These are phyloP conservation scores for Bretschneidera sinensis DNA, from an alignment of 345 rosid genomes.

Conservation along the genomic window DNA sequence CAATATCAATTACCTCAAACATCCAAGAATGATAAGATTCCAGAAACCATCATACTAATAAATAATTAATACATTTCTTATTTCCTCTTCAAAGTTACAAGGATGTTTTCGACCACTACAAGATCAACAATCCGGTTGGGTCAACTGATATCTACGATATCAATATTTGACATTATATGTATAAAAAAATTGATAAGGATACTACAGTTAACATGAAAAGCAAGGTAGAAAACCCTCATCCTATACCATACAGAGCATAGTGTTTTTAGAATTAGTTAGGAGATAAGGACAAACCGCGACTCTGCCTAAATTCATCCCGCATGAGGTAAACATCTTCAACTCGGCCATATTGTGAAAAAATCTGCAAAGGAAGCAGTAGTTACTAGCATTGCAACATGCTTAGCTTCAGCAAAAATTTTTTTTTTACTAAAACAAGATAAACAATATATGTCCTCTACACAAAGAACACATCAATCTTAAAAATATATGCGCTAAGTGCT, in stretches of 20 bases:
- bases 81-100: neutral
- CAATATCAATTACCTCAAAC: constrained; percentile 13
- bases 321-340: constrained; percentile 99
- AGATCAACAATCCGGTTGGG: too few species aligned
- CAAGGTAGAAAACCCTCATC: constrained; percentile 2
- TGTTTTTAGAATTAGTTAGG: constrained; percentile 5
- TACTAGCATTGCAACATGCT: neutral
- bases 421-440: neutral
- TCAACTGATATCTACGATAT: too few species aligned
- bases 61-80: neutral
- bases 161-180: too few species aligned
- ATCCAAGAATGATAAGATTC: neutral
- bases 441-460: neutral
- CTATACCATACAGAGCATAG: neutral
- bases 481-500: constrained; percentile 2
- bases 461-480: neutral
- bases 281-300: constrained; percentile 63
- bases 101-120: too few species aligned
- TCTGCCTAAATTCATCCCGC: constrained; percentile 96
- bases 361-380: constrained; percentile 37
- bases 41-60: neutral
- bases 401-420: neutral
- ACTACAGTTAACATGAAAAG: neutral
- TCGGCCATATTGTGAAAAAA: constrained; percentile 74
- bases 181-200: too few species aligned